phyloP scores from a whole-genome alignment of 116 monocot species.

The Iris pallida region DNA sequence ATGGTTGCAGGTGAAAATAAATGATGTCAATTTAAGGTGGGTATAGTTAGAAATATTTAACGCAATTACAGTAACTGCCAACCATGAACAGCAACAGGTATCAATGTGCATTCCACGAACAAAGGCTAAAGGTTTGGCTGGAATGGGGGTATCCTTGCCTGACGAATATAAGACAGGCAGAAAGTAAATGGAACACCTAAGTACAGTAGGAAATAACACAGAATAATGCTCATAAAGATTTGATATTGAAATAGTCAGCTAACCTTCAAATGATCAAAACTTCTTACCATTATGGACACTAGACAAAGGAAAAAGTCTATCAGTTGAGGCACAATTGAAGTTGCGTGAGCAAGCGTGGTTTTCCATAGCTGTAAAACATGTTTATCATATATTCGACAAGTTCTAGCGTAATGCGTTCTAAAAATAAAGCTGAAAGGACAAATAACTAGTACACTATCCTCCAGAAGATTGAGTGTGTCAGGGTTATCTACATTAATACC shows the following conservation, averaged over 20 bases:
- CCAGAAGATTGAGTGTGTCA: conserved; percentile 76
- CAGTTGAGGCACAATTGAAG: conserved; percentile 69
- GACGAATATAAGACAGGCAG: no score
- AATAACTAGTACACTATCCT: conserved; percentile 92
- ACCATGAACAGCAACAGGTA: no score
- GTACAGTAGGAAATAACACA: no score
- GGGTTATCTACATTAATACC: conserved; percentile 66
- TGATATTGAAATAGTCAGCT: conserved; percentile 6
- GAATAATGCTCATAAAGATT: no score
- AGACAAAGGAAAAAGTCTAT: conserved; percentile 82
- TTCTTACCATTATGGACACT: conserved; percentile 70
- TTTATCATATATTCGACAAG: conserved; percentile 7
- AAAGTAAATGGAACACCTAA: no score
- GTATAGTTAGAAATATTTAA: no score
- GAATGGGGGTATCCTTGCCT: no score
- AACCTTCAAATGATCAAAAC: conserved; percentile 93
- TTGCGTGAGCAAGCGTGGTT: conserved; percentile 76
- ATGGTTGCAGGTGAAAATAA: no score
- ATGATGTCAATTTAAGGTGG: no score
- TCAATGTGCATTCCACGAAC: no score
- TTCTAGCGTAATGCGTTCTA: background rate
- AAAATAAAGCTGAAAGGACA: conserved; percentile 1
- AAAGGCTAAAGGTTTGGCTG: no score
- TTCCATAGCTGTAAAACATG: conserved; percentile 80
- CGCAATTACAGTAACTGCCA: no score